Evolutionary conservation across 2,329 filamentous ascomycete genomes (phyloP).

Genomic region (Ilyonectria mors-panacis): DNA sequence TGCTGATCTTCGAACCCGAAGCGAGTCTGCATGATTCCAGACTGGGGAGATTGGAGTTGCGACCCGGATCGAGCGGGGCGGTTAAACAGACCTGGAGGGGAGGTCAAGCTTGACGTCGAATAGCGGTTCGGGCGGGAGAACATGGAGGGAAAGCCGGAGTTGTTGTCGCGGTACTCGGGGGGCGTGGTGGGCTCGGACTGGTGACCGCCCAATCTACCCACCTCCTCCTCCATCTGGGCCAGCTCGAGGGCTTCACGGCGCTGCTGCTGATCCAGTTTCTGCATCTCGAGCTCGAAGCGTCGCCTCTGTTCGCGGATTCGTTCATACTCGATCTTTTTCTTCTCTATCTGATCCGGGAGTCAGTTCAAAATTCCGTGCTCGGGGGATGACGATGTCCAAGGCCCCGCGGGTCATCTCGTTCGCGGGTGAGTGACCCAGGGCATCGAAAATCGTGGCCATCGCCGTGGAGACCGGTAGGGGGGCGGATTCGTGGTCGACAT

Average conservation of each 20-base stretch:
- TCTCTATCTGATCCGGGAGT: constrained; percentile 80
- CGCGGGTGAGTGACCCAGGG: background rate
- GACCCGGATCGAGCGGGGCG: constrained; percentile 84
- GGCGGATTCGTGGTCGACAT: constrained; percentile 57
- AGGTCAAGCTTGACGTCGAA: constrained; percentile 89
- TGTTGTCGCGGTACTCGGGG: constrained; percentile 90
- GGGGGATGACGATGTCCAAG: background rate
- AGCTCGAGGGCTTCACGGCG: constrained; percentile 87
- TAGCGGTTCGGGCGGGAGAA: constrained; percentile 90
- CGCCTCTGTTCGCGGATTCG: constrained; percentile 89
- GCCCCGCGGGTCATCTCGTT: constrained; percentile 7
- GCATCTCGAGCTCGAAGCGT: constrained; percentile 93
- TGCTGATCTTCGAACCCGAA: constrained; percentile 64
- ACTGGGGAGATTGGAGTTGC: constrained; percentile 83
- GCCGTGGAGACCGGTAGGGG: constrained; percentile 7
- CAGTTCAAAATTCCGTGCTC: constrained; percentile 45
- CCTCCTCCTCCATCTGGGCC: constrained; percentile 85
- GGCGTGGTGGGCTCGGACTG: constrained; percentile 97
- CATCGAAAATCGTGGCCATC: constrained; percentile 19
- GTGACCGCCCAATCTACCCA: constrained; percentile 77
- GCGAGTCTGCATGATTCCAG: constrained; percentile 71
- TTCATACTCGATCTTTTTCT: constrained; percentile 94
- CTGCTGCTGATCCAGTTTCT: constrained; percentile 88
- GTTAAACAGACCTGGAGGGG: constrained; percentile 82
- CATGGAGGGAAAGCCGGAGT: constrained; percentile 80